phyloP scores from a whole-genome alignment of 2,329 filamentous ascomycete species.

The Penicillium frequentans region DNA sequence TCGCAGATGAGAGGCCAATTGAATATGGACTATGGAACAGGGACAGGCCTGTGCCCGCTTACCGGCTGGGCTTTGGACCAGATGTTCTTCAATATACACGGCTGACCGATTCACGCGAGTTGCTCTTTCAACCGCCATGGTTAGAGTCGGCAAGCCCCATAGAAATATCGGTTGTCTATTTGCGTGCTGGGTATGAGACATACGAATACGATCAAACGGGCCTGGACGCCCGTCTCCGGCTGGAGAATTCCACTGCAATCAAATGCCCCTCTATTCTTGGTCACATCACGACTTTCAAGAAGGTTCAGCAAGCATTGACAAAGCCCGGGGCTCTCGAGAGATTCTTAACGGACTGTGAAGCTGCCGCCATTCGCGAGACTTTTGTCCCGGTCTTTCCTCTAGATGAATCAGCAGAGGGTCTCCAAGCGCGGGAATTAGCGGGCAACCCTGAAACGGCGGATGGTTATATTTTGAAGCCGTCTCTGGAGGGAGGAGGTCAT shows the following conservation, averaged over 20 bases:
- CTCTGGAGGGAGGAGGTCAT: slow-evolving; percentile 46
- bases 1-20: slow-evolving; percentile 48
- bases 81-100: slow-evolving; percentile 32
- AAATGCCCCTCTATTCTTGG: slow-evolving; percentile 47
- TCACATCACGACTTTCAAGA: slow-evolving; percentile 46
- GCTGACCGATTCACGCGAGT: slow-evolving; percentile 30
- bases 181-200: slow-evolving; percentile 45
- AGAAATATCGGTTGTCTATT: slow-evolving; percentile 47
- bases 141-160: slow-evolving; percentile 14
- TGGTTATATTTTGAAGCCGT: slow-evolving; percentile 46
- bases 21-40: slow-evolving; percentile 43
- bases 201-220: slow-evolving; percentile 40
- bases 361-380: slow-evolving; percentile 29
- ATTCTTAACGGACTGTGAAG: slow-evolving; percentile 33
- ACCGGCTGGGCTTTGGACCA: slow-evolving; percentile 37
- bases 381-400: slow-evolving; percentile 42
- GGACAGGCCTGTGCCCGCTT: slow-evolving; percentile 33
- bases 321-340: slow-evolving; percentile 31
- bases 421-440: slow-evolving; percentile 26
- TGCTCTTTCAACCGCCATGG: slow-evolving; percentile 38
- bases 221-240: slow-evolving; percentile 28
- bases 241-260: slow-evolving; percentile 44
- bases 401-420: slow-evolving; percentile 31
- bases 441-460: slow-evolving; percentile 19
- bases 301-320: slow-evolving; percentile 44